phyloP scores from a whole-genome alignment of 495 filamentous ascomycete species.

The Pyrenula aspistea region DNA sequence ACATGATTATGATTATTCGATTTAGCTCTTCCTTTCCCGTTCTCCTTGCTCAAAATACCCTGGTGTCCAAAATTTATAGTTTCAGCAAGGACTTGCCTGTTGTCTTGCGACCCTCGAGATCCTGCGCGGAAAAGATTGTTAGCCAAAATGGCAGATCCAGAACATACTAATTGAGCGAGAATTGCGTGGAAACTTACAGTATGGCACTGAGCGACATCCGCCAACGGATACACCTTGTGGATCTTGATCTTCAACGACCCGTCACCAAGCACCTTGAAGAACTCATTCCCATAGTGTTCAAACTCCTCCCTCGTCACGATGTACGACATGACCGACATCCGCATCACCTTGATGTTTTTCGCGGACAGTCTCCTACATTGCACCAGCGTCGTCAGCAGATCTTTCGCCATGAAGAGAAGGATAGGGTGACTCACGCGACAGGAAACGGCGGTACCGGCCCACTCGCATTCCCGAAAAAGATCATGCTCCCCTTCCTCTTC shows the following conservation, averaged over 20 bases:
- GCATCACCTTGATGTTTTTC: conserved; percentile 72
- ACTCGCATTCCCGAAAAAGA: conserved; percentile 81
- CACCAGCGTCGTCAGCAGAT: neutral
- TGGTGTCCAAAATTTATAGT: too few relatives aligned
- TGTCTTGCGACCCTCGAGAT: conserved; percentile 73
- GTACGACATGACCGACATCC: conserved; percentile 67
- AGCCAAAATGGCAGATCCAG: neutral
- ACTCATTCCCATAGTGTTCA: conserved; percentile 54
- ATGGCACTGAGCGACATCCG: conserved; percentile 65
- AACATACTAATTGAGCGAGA: neutral
- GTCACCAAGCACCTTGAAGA: conserved; percentile 58
- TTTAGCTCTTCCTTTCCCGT: too few relatives aligned
- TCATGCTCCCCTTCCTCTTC: conserved; percentile 70
- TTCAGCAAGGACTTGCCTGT: conserved; percentile 51
- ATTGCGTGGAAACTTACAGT: conserved; percentile 21
- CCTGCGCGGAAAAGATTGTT: conserved; percentile 22
- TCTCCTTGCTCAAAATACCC: too few relatives aligned
- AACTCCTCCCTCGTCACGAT: conserved; percentile 67
- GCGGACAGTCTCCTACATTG: conserved; percentile 38
- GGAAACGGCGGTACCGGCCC: conserved; percentile 69
- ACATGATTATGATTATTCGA: too few relatives aligned
- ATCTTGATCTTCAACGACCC: conserved; percentile 62
- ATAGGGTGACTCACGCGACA: conserved; percentile 37
- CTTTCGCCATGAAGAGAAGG: neutral
- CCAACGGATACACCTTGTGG: conserved; percentile 72